Evolutionary conservation across 257 asterid genomes (phyloP).

Genomic region (Eustoma russellianum): DNA sequence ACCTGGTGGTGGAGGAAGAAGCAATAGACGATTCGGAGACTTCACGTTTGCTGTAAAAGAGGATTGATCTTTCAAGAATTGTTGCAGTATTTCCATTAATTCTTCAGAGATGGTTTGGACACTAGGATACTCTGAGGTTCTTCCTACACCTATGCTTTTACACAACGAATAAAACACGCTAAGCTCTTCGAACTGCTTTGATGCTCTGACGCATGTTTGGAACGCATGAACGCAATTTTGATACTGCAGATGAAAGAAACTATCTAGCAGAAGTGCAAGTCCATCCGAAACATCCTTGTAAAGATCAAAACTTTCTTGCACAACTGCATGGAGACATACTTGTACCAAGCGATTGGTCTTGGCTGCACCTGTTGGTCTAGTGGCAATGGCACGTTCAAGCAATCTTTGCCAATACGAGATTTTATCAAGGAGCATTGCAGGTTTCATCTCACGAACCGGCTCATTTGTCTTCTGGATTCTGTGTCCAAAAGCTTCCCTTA

Average conservation of each 20-base stretch:
- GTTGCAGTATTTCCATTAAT: constrained; percentile 55
- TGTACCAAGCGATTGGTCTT: constrained; percentile 43
- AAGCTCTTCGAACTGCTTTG: constrained; percentile 69
- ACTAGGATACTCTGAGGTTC: constrained; percentile 60
- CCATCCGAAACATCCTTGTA: constrained; percentile 73
- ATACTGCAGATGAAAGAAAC: constrained; percentile 58
- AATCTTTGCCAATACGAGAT: constrained; percentile 68
- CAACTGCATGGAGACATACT: constrained; percentile 49
- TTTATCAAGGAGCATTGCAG: constrained; percentile 58
- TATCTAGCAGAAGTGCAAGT: constrained; percentile 51
- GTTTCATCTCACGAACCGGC: constrained; percentile 57
- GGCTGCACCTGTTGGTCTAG: constrained; percentile 66
- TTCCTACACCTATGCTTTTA: constrained; percentile 55
- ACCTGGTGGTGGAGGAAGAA: constrained; percentile 16
- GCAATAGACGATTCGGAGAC: constrained; percentile 19
- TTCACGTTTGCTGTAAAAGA: constrained; percentile 34
- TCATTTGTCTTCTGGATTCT: constrained; percentile 31
- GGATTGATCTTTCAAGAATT: constrained; percentile 71
- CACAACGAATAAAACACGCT: constrained; percentile 41
- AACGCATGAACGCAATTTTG: constrained; percentile 56
- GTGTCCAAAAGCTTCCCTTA: constrained; percentile 12
- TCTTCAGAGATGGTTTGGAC: constrained; percentile 56
- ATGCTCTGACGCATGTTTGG: constrained; percentile 61
- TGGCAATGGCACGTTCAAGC: constrained; percentile 66
- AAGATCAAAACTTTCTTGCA: constrained; percentile 68